Percentiles rank a stretch among this genome's conserved stretches.
phyloP scores from a whole-genome alignment of 495 filamentous ascomycete species.

The Talaromyces liani region DNA sequence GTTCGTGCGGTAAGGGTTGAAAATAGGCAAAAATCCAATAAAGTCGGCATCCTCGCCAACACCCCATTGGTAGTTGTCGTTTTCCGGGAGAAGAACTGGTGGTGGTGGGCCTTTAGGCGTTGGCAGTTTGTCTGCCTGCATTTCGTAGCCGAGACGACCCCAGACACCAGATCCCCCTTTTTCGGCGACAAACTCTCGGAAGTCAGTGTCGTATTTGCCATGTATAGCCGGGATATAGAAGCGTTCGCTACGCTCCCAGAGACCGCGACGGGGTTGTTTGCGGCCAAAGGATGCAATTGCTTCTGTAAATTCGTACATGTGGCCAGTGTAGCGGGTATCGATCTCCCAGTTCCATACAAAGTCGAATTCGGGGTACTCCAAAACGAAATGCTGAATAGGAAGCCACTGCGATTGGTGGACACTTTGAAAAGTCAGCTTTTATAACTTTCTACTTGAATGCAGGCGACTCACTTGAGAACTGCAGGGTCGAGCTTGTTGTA shows the following conservation, averaged over 20 bases:
- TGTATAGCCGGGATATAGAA: conserved; percentile 63
- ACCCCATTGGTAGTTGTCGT: conserved; percentile 65
- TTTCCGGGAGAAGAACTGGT: conserved; percentile 41
- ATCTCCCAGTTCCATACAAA: conserved; percentile 74
- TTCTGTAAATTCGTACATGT: conserved; percentile 63
- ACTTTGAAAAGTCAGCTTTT: conserved; percentile 8
- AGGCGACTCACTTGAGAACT: conserved; percentile 7
- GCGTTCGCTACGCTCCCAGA: conserved; percentile 69
- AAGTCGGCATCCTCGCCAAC: conserved; percentile 70
- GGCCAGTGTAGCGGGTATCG: conserved; percentile 63
- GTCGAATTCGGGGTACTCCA: conserved; percentile 62
- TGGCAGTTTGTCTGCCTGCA: conserved; percentile 16
- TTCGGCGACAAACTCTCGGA: conserved; percentile 36
- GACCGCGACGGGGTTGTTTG: conserved; percentile 55
- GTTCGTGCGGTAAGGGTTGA: conserved; percentile 55
- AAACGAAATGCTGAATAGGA: conserved; percentile 46
- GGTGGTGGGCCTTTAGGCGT: conserved; percentile 42
- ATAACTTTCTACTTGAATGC: neutral
- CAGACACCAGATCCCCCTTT: conserved; percentile 43
- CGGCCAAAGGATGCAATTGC: conserved; percentile 50
- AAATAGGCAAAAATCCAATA: conserved; percentile 63
- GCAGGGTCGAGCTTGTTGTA: conserved; percentile 10
- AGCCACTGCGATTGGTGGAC: conserved; percentile 24
- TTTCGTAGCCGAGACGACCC: conserved; percentile 45
- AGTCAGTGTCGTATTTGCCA: conserved; percentile 51